A percentile compares a stretch with the other conserved stretches of the same genome.
Evolutionary conservation across 768 basidiomycete genomes (phyloP).

Genomic region (Agaricus bisporus): DNA sequence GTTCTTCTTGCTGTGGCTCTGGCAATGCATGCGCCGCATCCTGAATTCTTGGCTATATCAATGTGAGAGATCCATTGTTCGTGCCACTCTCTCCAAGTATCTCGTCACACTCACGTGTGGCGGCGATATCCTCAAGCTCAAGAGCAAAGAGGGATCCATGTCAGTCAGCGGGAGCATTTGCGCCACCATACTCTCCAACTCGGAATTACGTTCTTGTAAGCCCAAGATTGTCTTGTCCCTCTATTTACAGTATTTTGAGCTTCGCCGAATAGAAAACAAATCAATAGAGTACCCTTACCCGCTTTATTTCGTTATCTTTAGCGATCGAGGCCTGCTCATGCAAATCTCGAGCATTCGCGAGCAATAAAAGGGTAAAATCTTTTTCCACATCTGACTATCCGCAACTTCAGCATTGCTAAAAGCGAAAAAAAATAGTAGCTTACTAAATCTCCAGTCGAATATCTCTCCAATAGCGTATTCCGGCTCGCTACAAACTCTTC

Average conservation of each 20-base stretch:
- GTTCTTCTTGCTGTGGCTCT: background rate
- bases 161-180: slow-evolving; percentile 32
- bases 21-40: background rate
- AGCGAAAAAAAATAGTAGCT: background rate
- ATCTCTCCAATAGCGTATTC: slow-evolving; percentile 30
- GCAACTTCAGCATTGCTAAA: background rate
- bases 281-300: slow-evolving; percentile 26
- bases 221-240: slow-evolving; percentile 41
- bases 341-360: slow-evolving; percentile 36
- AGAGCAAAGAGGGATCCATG: slow-evolving; percentile 26
- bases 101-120: slow-evolving; percentile 31
- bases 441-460: slow-evolving; percentile 43
- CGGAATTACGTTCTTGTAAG: slow-evolving; percentile 36
- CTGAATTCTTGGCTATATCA: too few species aligned
- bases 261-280: slow-evolving; percentile 8
- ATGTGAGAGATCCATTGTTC: background rate
- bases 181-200: slow-evolving; percentile 41
- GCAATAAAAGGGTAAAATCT: slow-evolving; percentile 38
- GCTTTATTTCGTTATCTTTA: slow-evolving; percentile 51
- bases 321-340: slow-evolving; percentile 48
- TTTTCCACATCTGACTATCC: slow-evolving; percentile 44
- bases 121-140: slow-evolving; percentile 34
- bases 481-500: slow-evolving; percentile 19
- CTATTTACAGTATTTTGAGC: slow-evolving; percentile 20
- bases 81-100: background rate